These are phyloP conservation scores for Kentomonas sorsogonicus DNA, from an alignment of 208 protist species.

Conservation along the genomic window DNA sequence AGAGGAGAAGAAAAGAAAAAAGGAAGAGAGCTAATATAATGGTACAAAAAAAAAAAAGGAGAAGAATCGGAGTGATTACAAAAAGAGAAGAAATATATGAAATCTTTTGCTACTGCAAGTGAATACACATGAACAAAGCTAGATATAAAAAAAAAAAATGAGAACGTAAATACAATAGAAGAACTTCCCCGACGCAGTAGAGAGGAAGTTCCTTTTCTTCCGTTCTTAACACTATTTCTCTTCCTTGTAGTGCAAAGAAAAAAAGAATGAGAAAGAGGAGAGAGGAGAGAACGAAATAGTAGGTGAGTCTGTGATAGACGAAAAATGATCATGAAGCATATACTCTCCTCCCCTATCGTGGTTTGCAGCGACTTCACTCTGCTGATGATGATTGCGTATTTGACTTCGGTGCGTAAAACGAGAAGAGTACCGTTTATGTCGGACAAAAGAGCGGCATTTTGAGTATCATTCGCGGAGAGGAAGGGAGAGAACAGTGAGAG, in stretches of 20 bases:
- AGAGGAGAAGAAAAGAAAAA: conserved; percentile 14
- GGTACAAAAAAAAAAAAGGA: conserved; percentile 9
- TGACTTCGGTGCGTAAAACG: background rate
- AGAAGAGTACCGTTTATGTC: background rate
- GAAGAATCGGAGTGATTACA: no score
- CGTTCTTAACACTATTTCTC: background rate
- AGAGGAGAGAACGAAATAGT: background rate
- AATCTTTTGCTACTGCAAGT: no score
- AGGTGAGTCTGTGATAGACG: background rate
- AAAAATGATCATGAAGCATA: background rate
- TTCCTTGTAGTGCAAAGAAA: background rate
- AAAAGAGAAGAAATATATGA: no score
- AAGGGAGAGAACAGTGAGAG: background rate
- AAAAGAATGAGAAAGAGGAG: conserved; percentile 10
- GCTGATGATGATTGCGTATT: background rate
- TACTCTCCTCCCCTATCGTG: no score
- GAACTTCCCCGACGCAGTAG: no score
- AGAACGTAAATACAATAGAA: no score
- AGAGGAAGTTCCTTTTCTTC: no score
- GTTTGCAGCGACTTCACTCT: background rate
- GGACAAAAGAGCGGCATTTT: background rate
- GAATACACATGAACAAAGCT: no score
- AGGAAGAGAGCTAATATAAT: conserved; percentile 5
- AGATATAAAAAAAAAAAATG: no score
- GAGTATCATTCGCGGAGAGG: background rate